These are phyloP conservation scores for Phytophthora aleatoria DNA, from an alignment of 352 stramenopile genomes.

Conservation along the genomic window DNA sequence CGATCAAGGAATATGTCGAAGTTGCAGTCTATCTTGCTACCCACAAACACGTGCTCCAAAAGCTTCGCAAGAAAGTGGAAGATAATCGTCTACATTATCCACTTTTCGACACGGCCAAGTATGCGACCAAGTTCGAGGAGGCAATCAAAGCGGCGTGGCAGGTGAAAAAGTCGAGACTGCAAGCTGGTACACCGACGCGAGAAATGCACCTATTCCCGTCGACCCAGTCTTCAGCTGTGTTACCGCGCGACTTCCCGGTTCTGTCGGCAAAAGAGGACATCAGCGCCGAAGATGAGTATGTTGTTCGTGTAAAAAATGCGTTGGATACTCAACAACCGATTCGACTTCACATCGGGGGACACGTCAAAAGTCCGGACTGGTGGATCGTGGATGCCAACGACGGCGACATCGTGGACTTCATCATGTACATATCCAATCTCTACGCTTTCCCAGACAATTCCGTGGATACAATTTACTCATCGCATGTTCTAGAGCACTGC, in stretches of 20 bases:
- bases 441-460: slow-evolving; percentile 67
- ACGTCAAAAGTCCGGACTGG: slow-evolving; percentile 49
- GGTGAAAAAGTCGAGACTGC: slow-evolving; percentile 31
- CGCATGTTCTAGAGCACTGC: slow-evolving; percentile 81
- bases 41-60: slow-evolving; percentile 32
- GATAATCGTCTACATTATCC: slow-evolving; percentile 44
- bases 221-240: slow-evolving; percentile 16
- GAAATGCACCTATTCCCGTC: slow-evolving; percentile 57
- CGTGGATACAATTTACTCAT: slow-evolving; percentile 68
- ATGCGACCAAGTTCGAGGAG: slow-evolving; percentile 51
- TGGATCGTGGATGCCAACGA: slow-evolving; percentile 74
- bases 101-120: slow-evolving; percentile 74
- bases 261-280: slow-evolving; percentile 42
- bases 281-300: slow-evolving; percentile 46
- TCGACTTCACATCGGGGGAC: slow-evolving; percentile 69
- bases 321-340: slow-evolving; percentile 40
- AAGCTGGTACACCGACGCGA: not conserved
- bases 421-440: slow-evolving; percentile 70
- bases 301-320: slow-evolving; percentile 35
- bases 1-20: slow-evolving; percentile 84
- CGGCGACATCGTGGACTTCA: slow-evolving; percentile 58
- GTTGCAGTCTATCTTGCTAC: slow-evolving; percentile 62
- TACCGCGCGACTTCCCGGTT: slow-evolving; percentile 40
- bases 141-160: slow-evolving; percentile 58
- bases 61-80: slow-evolving; percentile 50